Evolutionary conservation across 2,329 filamentous ascomycete species (phyloP).

Genomic region (Sporothrix globosa): DNA sequence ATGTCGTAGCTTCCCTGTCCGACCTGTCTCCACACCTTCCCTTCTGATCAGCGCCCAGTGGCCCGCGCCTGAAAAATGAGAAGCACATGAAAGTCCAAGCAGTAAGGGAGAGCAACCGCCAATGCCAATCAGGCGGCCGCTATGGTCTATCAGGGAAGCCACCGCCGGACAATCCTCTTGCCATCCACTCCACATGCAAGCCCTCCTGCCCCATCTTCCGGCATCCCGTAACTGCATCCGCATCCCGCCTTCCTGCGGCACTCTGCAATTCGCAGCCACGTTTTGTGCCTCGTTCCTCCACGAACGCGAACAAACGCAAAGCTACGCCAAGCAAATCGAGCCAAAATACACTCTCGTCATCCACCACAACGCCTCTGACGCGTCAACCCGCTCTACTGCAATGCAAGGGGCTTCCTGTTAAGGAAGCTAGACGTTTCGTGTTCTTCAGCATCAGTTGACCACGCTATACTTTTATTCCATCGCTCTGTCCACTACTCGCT

Average conservation of each 20-base stretch:
- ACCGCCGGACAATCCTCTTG: conserved; percentile 12
- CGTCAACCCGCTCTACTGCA: neutral
- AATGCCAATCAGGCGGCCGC: conserved; percentile 31
- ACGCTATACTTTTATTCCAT: neutral
- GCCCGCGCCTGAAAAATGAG: too few relatives aligned
- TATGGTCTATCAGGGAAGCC: conserved; percentile 1
- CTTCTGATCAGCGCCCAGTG: conserved; percentile 3
- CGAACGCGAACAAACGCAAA: conserved; percentile 8
- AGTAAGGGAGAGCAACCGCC: neutral
- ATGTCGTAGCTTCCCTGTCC: neutral
- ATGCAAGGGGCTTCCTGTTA: neutral
- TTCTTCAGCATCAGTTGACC: neutral
- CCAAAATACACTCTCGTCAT: neutral
- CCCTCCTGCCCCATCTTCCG: conserved; percentile 7
- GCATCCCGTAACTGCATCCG: conserved; percentile 13
- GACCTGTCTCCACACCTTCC: conserved; percentile 13
- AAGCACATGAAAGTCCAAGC: conserved; percentile 15
- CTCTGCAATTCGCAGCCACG: neutral
- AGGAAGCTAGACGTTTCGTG: conserved; percentile 6
- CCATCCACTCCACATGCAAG: neutral
- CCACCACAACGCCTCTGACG: neutral
- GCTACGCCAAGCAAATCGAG: neutral
- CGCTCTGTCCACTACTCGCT: neutral
- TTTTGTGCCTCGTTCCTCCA: conserved; percentile 21
- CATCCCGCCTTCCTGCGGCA: conserved; percentile 6